phyloP scores from a whole-genome alignment of 2,329 filamentous ascomycete genomes.

The Fusarium tjaetaba region DNA sequence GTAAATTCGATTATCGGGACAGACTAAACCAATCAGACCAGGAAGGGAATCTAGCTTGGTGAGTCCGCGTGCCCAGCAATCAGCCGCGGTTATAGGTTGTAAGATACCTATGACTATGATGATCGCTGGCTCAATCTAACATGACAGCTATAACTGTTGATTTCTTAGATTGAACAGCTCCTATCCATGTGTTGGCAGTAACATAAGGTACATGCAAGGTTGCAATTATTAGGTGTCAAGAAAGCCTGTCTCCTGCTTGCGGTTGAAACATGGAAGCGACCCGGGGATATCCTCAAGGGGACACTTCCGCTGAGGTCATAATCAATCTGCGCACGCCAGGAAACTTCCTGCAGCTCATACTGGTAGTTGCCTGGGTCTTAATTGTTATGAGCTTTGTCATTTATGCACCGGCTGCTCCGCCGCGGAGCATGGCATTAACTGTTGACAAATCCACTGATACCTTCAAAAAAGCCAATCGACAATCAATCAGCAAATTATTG shows the following conservation, averaged over 20 bases:
- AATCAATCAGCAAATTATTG: neutral
- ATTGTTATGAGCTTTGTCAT: neutral
- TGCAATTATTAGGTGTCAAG: neutral
- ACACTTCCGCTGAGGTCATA: slow-evolving; percentile 12
- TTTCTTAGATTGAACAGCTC: slow-evolving; percentile 13
- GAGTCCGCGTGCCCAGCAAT: slow-evolving; percentile 6
- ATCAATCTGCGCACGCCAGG: neutral
- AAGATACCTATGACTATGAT: neutral
- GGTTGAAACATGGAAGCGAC: slow-evolving; percentile 24
- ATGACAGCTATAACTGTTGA: slow-evolving; percentile 5
- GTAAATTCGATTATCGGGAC: slow-evolving; percentile 12
- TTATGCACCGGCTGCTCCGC: neutral
- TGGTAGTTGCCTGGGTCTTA: neutral
- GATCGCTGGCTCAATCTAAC: slow-evolving; percentile 17
- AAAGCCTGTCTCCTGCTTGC: neutral
- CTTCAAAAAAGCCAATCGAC: neutral
- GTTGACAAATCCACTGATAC: neutral
- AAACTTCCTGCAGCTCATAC: slow-evolving; percentile 4
- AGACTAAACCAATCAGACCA: slow-evolving; percentile 17
- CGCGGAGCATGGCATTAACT: neutral
- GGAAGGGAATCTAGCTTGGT: neutral
- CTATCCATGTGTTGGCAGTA: slow-evolving; percentile 7
- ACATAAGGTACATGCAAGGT: neutral
- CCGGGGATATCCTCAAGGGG: slow-evolving; percentile 11
- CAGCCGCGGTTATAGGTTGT: neutral